Conservation (phyloP, 2,329 filamentous ascomycete genomes). For the Colletotrichum sp. region DNA sequence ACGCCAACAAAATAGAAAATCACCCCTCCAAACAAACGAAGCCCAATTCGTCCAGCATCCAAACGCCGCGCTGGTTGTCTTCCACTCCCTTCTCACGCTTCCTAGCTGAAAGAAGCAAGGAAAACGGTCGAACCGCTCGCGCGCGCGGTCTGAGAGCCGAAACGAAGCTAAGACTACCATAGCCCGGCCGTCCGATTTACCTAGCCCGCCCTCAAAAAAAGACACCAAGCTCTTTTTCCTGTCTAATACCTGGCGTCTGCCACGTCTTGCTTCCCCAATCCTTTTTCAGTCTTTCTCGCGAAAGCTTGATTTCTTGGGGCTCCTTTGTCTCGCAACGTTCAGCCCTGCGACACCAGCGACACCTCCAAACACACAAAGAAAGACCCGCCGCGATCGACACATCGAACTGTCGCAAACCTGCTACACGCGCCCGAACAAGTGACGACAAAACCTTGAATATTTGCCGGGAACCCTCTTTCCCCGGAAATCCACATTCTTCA, state of each 20-base stretch:
- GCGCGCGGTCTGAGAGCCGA: slow-evolving; percentile 16
- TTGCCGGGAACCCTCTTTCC: neutral
- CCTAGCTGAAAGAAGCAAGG: slow-evolving; percentile 1
- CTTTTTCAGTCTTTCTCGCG: neutral
- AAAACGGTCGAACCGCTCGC: slow-evolving; percentile 15
- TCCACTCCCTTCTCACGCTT: neutral
- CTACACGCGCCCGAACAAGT: neutral
- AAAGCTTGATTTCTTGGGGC: neutral
- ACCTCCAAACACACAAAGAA: neutral
- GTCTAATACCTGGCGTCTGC: neutral
- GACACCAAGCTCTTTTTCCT: neutral
- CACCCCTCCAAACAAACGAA: slow-evolving; percentile 7
- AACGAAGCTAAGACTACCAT: neutral
- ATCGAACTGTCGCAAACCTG: neutral
- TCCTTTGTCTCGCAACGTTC: neutral
- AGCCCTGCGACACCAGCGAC: neutral
- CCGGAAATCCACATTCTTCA: neutral
- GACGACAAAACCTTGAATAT: neutral
- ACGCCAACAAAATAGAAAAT: neutral
- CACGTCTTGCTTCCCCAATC: neutral
- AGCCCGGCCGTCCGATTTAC: neutral
- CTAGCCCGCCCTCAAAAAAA: neutral
- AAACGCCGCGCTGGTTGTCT: neutral
- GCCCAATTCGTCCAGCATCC: neutral
- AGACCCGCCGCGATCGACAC: neutral